Evolutionary conservation across 768 basidiomycete species (phyloP), one percentile per base, ranked within the genome.

Genomic region (Favolaschia claudopus): DNA sequence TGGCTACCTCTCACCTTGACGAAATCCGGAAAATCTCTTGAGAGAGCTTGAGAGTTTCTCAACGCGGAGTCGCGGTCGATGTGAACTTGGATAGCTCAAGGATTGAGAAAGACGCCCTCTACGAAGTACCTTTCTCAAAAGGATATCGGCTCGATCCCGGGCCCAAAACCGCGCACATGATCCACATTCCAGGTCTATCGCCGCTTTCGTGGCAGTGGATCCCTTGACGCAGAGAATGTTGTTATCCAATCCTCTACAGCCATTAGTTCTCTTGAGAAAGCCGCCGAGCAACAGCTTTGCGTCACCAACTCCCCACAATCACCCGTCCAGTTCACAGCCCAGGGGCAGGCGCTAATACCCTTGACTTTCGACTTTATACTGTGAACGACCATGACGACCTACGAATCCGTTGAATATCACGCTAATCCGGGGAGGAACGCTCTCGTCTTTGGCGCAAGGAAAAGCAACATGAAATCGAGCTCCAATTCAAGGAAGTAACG

Each of bases 371-470:
- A 5, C 38, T 20, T 43, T 28, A 34, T n/a, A 13, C 20, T n/a
- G 28, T 24, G 20, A n/a, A n/a, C n/a, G n/a, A 13, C 46, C 24
- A 57, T 57, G 48, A 22, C 48, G 2, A 27, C 50, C 37, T 52
- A 27, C 9, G 34, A 45, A 14, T 34, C 48, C 43, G 22, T 44
- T 44, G 12, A 12, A 12, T 22, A 22, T 27, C 20, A 10, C 25
- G 19, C 38, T 9, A 39, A n/a, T 42, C 53, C 1, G 53, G 24
- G 33, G 34, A 55, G 19, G 62, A 55, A 29, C 62, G 53, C 15
- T 17, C 55, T 5, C 57, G 58, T 38, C 58, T 59, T 2, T 59
- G 62, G 57, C 25, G 37, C 9, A 63, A 34, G 40, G 57, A 63
- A 37, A 44, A 63, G 19, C 19, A 44, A 20, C 57, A 47, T n/a